Evolutionary conservation across 2,329 filamentous ascomycete genomes (phyloP).

Genomic region (Ophiocordyceps polyrhachis-furcata): DNA sequence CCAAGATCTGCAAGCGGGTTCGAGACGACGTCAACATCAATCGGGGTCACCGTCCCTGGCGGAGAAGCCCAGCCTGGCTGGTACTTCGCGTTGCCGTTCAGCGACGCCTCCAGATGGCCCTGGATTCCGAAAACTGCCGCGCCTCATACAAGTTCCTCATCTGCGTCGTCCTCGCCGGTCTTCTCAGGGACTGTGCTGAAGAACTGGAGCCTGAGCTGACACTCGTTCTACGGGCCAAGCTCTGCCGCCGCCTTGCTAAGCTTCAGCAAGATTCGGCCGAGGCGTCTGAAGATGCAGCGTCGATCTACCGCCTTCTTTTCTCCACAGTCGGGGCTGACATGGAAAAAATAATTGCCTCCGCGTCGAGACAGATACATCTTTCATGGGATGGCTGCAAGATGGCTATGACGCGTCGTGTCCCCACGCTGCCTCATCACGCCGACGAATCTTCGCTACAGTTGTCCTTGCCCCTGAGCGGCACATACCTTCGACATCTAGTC

Average conservation of each 20-base stretch:
- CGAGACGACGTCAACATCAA: conserved; percentile 41
- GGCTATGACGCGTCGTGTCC: conserved; percentile 18
- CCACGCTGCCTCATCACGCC: conserved; percentile 19
- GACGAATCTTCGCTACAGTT: neutral
- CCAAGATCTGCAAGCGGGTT: conserved; percentile 34
- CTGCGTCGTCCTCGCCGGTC: conserved; percentile 22
- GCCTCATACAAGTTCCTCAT: conserved; percentile 39
- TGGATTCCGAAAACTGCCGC: conserved; percentile 14
- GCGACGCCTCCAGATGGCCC: conserved; percentile 22
- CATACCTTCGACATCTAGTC: conserved; percentile 9
- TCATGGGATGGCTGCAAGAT: conserved; percentile 23
- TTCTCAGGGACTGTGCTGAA: conserved; percentile 21
- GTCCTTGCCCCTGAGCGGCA: conserved; percentile 10
- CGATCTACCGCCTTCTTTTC: neutral
- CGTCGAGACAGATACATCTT: neutral
- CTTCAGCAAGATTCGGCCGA: conserved; percentile 17
- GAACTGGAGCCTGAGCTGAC: conserved; percentile 5
- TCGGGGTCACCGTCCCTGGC: conserved; percentile 34
- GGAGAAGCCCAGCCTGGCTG: conserved; percentile 43
- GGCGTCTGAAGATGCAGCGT: neutral
- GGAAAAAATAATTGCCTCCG: neutral
- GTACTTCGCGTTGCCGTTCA: conserved; percentile 38
- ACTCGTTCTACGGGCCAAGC: conserved; percentile 22
- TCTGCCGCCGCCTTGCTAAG: conserved; percentile 39
- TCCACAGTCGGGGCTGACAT: neutral